phyloP scores from a whole-genome alignment of 768 basidiomycete genomes.

The Leccinellum rugosiceps region DNA sequence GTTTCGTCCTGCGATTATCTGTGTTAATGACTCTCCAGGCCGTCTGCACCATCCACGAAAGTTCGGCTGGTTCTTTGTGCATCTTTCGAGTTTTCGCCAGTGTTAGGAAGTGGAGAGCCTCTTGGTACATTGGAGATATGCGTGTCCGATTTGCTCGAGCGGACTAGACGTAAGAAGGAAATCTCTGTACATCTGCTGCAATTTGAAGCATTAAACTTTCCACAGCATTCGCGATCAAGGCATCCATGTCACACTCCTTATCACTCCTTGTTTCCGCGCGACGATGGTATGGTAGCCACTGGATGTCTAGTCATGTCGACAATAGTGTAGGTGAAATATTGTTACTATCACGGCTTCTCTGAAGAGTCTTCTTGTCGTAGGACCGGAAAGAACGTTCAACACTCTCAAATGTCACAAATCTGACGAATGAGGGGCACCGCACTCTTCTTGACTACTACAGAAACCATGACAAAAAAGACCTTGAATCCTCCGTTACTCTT shows the following conservation, averaged over 20 bases:
- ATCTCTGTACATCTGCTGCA: background rate
- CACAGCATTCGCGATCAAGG: background rate
- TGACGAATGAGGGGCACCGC: conserved; percentile 3
- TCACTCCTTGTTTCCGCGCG: background rate
- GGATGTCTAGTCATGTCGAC: background rate
- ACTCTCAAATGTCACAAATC: background rate
- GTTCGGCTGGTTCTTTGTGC: background rate
- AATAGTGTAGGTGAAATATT: background rate
- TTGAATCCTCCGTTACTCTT: background rate
- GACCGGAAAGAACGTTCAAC: background rate
- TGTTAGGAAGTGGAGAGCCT: background rate
- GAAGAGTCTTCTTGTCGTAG: background rate
- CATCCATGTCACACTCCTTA: no score
- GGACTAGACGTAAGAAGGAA: background rate
- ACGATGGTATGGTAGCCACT: background rate
- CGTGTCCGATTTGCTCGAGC: background rate
- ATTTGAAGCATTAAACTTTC: background rate
- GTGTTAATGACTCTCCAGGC: background rate
- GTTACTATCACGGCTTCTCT: background rate
- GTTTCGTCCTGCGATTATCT: background rate
- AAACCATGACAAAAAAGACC: background rate
- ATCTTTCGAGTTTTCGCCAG: conserved; percentile 2
- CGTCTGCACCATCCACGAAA: background rate
- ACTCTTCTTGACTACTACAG: background rate
- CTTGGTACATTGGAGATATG: background rate